These are phyloP conservation scores for Ramichloridium luteum DNA, from an alignment of 2,329 filamentous ascomycete genomes.

Conservation along the genomic window DNA sequence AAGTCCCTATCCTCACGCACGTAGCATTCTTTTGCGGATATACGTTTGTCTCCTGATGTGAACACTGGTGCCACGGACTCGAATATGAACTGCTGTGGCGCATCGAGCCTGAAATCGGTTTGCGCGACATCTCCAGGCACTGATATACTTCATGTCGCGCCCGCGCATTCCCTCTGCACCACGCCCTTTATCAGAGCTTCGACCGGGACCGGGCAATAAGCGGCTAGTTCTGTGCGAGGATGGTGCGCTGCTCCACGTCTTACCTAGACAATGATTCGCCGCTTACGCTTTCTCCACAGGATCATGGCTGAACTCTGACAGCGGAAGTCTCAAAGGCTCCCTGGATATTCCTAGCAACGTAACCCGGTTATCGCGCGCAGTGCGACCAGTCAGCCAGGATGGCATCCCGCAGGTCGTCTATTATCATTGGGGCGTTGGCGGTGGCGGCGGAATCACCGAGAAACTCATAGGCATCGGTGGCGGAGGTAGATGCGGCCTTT, in stretches of 20 bases:
- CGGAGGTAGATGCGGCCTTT: background rate
- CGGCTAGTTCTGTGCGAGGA: conserved; percentile 19
- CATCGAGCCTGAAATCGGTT: no score
- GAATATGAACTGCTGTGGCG: no score
- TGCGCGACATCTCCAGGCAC: no score
- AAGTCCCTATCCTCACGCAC: no score
- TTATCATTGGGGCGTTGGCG: conserved; percentile 39
- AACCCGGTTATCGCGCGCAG: conserved; percentile 37
- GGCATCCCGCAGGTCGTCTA: conserved; percentile 40
- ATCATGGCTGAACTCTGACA: conserved; percentile 40
- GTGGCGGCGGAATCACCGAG: conserved; percentile 31
- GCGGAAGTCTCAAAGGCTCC: conserved; percentile 32
- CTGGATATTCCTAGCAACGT: conserved; percentile 38
- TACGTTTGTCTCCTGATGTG: no score
- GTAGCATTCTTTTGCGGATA: no score
- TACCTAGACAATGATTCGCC: background rate
- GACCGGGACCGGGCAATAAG: conserved; percentile 6
- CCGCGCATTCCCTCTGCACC: background rate
- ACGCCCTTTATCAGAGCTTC: no score
- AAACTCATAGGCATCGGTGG: conserved; percentile 20
- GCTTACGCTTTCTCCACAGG: conserved; percentile 13
- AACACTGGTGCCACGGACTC: no score
- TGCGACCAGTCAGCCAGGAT: conserved; percentile 35
- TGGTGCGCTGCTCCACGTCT: conserved; percentile 8
- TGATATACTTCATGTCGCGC: conserved; percentile 1